These are phyloP conservation scores for Suillus placidus DNA, from an alignment of 768 basidiomycete genomes.

Conservation along the genomic window DNA sequence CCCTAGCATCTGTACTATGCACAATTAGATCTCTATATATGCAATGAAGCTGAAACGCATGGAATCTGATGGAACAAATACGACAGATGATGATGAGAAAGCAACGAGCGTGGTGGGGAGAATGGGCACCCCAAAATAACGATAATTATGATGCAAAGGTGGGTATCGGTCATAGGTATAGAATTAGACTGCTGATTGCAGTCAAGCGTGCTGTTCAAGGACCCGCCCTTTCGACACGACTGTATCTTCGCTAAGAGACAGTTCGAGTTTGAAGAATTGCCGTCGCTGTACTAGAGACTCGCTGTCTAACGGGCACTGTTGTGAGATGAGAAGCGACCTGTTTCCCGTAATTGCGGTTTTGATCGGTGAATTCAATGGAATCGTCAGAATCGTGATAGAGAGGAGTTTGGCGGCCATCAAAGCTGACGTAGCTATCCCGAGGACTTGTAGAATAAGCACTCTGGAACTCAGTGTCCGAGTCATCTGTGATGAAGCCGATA, in stretches of 20 bases:
- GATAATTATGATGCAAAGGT: conserved; percentile 19
- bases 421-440: conserved; percentile 63
- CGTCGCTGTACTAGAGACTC: conserved; percentile 57
- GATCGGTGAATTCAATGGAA: conserved; percentile 33
- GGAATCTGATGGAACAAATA: conserved; percentile 26
- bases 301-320: conserved; percentile 48
- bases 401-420: conserved; percentile 30
- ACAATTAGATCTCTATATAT: conserved; percentile 27
- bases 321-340: conserved; percentile 36
- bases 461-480: conserved; percentile 85
- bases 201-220: conserved; percentile 24
- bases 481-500: conserved; percentile 55
- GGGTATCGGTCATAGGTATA: conserved; percentile 35
- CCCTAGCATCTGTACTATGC: conserved; percentile 30
- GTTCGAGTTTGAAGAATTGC: conserved; percentile 45
- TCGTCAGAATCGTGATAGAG: conserved; percentile 32
- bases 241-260: conserved; percentile 45
- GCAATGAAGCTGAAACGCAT: conserved; percentile 27
- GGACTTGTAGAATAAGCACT: conserved; percentile 83
- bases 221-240: conserved; percentile 28
- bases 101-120: conserved; percentile 24
- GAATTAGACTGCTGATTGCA: conserved; percentile 17
- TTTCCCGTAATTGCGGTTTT: conserved; percentile 32
- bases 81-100: conserved; percentile 22
- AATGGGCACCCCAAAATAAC: conserved; percentile 21